phyloP scores from a whole-genome alignment of 352 stramenopile species.

The Globisporangium polare region DNA sequence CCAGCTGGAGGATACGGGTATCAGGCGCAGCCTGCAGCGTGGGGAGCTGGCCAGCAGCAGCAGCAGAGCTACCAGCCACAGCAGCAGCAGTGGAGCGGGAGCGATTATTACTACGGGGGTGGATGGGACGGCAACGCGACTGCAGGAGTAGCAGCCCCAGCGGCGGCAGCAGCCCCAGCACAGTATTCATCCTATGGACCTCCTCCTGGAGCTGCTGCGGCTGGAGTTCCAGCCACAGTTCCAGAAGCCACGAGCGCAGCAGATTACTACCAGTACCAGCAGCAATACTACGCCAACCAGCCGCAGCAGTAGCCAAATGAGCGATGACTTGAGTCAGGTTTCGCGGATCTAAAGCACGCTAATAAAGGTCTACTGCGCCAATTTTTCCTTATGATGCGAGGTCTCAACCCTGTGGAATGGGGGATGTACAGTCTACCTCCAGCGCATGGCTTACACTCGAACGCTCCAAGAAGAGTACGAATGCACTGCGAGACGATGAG shows the following conservation, averaged over 20 bases:
- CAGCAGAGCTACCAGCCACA: conserved; percentile 4
- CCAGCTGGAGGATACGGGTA: conserved; percentile 27
- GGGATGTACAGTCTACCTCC: not conserved
- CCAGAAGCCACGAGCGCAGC: not conserved
- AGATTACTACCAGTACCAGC: conserved; percentile 45
- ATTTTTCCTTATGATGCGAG: not conserved
- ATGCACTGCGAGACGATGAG: not conserved
- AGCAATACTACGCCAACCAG: conserved; percentile 24
- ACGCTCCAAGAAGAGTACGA: not conserved
- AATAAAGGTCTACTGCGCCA: not conserved
- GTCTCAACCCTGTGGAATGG: not conserved
- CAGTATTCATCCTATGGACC: conserved; percentile 33
- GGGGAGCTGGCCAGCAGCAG: conserved; percentile 12
- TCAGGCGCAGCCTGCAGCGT: conserved; percentile 11
- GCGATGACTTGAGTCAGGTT: not conserved
- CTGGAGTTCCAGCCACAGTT: not conserved
- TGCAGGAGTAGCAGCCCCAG: not conserved
- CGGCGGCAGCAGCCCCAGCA: conserved; percentile 14
- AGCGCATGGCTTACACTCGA: not conserved
- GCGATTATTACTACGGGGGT: conserved; percentile 48
- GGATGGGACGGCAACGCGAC: conserved; percentile 29
- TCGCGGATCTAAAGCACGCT: not conserved
- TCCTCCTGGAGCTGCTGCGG: conserved; percentile 11
- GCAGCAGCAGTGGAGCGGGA: conserved; percentile 22
- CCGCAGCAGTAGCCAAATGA: conserved; percentile 7